Evolutionary conservation across 805 yeast species (phyloP).

Genomic region (Debaryomyces maramus): DNA sequence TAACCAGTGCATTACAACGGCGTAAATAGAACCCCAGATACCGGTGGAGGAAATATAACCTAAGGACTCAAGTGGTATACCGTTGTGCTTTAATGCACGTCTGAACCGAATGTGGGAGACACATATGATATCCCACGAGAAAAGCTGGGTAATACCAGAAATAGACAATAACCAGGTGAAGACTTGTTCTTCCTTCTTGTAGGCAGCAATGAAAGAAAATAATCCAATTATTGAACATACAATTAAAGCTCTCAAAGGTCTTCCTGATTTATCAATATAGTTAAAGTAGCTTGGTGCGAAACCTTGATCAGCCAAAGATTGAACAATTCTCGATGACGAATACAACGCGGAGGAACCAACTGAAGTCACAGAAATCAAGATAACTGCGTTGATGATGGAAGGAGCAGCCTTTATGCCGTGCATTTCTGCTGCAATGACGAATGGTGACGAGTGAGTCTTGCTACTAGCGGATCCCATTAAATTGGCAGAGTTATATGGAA

Average conservation of each 20-base stretch:
- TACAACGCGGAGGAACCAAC: conserved; percentile 45
- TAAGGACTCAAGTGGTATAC: conserved; percentile 27
- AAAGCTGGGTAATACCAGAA: conserved; percentile 42
- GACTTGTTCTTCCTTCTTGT: conserved; percentile 37
- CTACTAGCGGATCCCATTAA: conserved; percentile 35
- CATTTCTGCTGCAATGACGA: conserved; percentile 41
- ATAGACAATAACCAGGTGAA: conserved; percentile 44
- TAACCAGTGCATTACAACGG: conserved; percentile 29
- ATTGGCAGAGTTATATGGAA: conserved; percentile 31
- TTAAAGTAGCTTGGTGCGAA: conserved; percentile 41
- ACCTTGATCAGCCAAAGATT: conserved; percentile 43
- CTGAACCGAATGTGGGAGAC: conserved; percentile 43
- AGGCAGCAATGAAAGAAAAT: conserved; percentile 43
- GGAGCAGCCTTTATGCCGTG: conserved; percentile 41
- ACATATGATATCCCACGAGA: conserved; percentile 45
- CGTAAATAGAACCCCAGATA: conserved; percentile 38
- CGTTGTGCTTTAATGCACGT: conserved; percentile 33
- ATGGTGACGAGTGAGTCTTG: conserved; percentile 42
- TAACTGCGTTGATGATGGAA: conserved; percentile 43
- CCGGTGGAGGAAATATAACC: conserved; percentile 43
- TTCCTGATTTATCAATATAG: conserved; percentile 41
- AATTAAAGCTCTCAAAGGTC: conserved; percentile 41
- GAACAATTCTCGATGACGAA: conserved; percentile 43
- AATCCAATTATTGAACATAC: conserved; percentile 35
- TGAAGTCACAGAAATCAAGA: conserved; percentile 41